Evolutionary conservation across 345 rosid species (phyloP), one percentile per base, ranked within the genome.

Genomic region (Corchorus capsularis): DNA sequence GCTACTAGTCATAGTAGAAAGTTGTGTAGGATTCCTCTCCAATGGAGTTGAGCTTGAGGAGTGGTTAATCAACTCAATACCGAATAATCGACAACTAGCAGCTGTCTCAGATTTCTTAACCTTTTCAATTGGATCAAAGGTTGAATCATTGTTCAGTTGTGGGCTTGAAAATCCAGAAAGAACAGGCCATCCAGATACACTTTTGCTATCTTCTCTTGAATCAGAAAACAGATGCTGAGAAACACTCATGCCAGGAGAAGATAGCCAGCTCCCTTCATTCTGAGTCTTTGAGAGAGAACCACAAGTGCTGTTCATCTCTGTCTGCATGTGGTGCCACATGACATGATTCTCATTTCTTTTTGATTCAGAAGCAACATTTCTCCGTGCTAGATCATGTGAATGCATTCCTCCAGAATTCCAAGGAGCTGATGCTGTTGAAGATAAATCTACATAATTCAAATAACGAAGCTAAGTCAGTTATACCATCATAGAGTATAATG

Each of bases 51-150:
- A 47, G 57, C 75, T 79, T 35, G 34, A n/a, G 55, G 82, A 76
- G 74, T 80, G 83, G 79, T 85, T 87, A 55, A 84, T 91, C 70
- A 94, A 84, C 55, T 92, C 94, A 71, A 94, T 80, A 60, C 98
- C 98, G 75, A 94, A 94, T 79, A 94, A 84, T 62, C 97, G 83
- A 78, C 83, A 94, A 45, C 81, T 82, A 41, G 80, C 8, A 17
- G 83, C 69, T 39, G 69, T 82, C 87, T 88, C 94, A 0, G 75
- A 79, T 77, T 87, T 89, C 83, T 82, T 90, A 70, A 82, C 85
- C n/a, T 74, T 82, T 47, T 84, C 87, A 71, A 49, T 71, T 62
- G 79, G 82, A 71, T 80, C 87, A 75, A 79, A 79, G 76, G 80
- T 46, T 20, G 66, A 65, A 20, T 89, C 88, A 79, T 71, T 73